Evolutionary conservation across 1,284 basidiomycete genomes (phyloP).

Genomic region (Cryptococcus sp.): DNA sequence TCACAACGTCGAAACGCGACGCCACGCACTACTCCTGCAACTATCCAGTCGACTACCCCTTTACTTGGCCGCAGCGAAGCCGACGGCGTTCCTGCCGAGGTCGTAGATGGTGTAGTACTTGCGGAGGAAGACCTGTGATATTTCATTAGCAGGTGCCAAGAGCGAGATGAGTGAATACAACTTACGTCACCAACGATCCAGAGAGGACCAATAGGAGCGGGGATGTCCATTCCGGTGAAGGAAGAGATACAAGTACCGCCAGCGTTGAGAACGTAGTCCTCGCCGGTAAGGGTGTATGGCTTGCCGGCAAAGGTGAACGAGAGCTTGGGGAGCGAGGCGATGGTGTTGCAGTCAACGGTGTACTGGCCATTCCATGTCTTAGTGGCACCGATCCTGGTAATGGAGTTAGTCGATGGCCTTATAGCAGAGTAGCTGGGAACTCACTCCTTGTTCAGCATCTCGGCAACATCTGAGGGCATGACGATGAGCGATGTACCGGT

Average conservation of each 20-base stretch:
- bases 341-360: constrained; percentile 82
- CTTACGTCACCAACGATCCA: constrained; percentile 84
- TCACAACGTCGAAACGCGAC: no score
- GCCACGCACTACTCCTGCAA: no score
- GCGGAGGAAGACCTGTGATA: constrained; percentile 65
- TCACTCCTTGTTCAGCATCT: constrained; percentile 92
- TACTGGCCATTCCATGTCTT: constrained; percentile 95
- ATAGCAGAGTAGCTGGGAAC: constrained; percentile 27
- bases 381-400: constrained; percentile 72
- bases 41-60: no score
- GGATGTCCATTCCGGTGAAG: constrained; percentile 91
- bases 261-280: constrained; percentile 87
- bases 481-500: constrained; percentile 66
- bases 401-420: constrained; percentile 17
- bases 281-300: constrained; percentile 74
- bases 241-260: constrained; percentile 91
- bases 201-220: constrained; percentile 78
- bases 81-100: constrained; percentile 61
- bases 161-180: constrained; percentile 15
- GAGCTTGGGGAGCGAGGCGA: constrained; percentile 81
- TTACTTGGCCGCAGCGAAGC: constrained; percentile 45
- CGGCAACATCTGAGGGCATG: constrained; percentile 90
- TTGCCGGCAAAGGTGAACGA: constrained; percentile 81
- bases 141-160: neutral
- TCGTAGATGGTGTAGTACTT: constrained; percentile 95